A percentile compares a stretch with the other conserved stretches of the same genome.
phyloP scores from a whole-genome alignment of 2,329 filamentous ascomycete species.

The Fusarium annulatum region DNA sequence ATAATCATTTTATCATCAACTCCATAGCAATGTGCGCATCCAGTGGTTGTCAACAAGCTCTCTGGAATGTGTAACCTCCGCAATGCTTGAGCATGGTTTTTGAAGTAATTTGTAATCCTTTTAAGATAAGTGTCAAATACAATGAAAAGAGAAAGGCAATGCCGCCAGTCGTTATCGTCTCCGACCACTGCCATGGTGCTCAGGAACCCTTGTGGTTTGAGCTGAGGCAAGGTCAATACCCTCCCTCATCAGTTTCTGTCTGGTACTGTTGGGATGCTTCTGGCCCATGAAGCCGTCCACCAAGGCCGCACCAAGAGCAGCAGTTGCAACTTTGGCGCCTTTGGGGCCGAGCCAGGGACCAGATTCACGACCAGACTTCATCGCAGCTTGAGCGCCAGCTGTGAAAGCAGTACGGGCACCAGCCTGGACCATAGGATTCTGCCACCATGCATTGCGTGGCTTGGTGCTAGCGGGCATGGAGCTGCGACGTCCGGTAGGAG shows the following conservation, averaged over 20 bases:
- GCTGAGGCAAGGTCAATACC: conserved; percentile 41
- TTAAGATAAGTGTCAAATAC: background rate
- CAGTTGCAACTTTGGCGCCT: conserved; percentile 60
- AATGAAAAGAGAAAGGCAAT: background rate
- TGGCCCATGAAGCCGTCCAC: conserved; percentile 58
- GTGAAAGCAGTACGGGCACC: conserved; percentile 60
- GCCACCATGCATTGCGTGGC: conserved; percentile 48
- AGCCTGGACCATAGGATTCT: conserved; percentile 53
- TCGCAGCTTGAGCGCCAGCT: conserved; percentile 61
- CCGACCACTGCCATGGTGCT: background rate
- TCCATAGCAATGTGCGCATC: background rate
- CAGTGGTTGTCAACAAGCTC: background rate
- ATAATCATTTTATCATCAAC: background rate
- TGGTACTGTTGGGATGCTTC: conserved; percentile 46
- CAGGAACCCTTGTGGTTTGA: conserved; percentile 17
- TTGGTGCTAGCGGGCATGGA: conserved; percentile 50
- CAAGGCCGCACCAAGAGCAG: conserved; percentile 60
- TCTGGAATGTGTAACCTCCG: background rate
- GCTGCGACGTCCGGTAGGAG: conserved; percentile 43
- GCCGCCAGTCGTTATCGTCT: background rate
- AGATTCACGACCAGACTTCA: conserved; percentile 58
- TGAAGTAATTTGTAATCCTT: background rate
- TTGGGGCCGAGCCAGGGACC: conserved; percentile 61
- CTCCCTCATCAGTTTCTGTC: conserved; percentile 43
- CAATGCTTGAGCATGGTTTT: background rate